Percentiles rank a stretch among this genome's conserved stretches.
Conservation (phyloP, 2,329 filamentous ascomycete genomes). For the Sclerotinia spermophila region DNA sequence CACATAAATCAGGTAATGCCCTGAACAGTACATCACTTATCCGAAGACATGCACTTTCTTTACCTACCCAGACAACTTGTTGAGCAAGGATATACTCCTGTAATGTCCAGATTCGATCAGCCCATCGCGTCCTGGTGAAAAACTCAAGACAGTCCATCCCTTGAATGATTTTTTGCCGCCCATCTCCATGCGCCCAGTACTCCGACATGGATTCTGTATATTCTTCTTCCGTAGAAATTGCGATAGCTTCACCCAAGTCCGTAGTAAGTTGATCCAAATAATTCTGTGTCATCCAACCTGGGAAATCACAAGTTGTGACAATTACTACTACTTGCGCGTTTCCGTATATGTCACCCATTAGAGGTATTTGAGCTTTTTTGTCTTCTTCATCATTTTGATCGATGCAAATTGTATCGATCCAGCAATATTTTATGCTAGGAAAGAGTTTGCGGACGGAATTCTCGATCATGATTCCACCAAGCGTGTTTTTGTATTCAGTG, state of each 20-base stretch:
- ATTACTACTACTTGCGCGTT: conserved; percentile 14
- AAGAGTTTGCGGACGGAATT: conserved; percentile 8
- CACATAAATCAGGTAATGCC: conserved; percentile 4
- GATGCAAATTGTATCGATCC: conserved; percentile 24
- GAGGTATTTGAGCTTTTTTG: conserved; percentile 19
- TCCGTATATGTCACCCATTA: conserved; percentile 23
- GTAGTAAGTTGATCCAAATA: conserved; percentile 11
- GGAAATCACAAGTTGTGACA: conserved; percentile 12
- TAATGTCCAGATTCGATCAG: conserved; percentile 18
- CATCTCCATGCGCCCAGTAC: conserved; percentile 6
- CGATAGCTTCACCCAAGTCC: conserved; percentile 11
- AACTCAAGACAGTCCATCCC: conserved; percentile 17
- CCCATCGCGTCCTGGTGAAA: conserved; percentile 13
- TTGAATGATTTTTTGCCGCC: conserved; percentile 12
- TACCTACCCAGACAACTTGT: conserved; percentile 14
- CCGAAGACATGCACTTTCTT: not conserved
- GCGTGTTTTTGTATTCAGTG: not conserved
- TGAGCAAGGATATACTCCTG: conserved; percentile 16
- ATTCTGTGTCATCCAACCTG: not conserved
- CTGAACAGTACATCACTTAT: not conserved
- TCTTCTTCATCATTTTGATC: conserved; percentile 21
- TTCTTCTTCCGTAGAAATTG: not conserved
- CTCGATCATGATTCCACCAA: conserved; percentile 15
- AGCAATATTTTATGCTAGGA: conserved; percentile 15
- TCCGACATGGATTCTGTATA: not conserved